Evolutionary conservation across 257 asterid species (phyloP), one percentile per base, ranked within the genome.

Genomic region (Plantago major): DNA sequence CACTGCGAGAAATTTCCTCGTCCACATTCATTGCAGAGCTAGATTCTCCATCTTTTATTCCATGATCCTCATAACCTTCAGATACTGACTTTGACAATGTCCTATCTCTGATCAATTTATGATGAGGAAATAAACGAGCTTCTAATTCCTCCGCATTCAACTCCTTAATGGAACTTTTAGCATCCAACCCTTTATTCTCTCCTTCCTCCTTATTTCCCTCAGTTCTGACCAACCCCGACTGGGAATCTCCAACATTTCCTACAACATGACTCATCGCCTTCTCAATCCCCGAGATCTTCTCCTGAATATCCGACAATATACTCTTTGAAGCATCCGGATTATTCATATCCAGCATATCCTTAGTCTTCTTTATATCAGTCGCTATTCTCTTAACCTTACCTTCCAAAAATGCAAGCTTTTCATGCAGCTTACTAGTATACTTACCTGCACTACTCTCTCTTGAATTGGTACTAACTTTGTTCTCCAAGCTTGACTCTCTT

Each of bases 331-430:
- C 72, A 78, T 81, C 96, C 7, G 84, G 72, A 63, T 81, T 84
- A 58, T 76, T 83, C 76, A 71, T 59, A 62, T 83, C 88, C 61
- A 88, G 69, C 79, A 88, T 83, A 64, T 85, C 96, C 72, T 85
- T 85, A 4, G 90, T 85, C 76, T 73, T 74, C 79, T 88, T 83
- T 60, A 88, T 85, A 71, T 88, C 95, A 0, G 88, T 66, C 6
- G 96, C 90, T 69, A 88, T 85, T 74, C 87, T 78, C 74, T 79
- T 83, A 69, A 88, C 96, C 67, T 85, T 88, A 33, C 94, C 95
- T 80, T 88, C 96, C 73, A 88, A 67, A 71, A 75, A 80, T 0
- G 95, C 92, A 64, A 88, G 96, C 77, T 88, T 88, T 66, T 85
- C 95, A 0, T 80, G 92, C 44, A 88, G 77, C 71, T 85, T 81